Evolutionary conservation across 495 filamentous ascomycete species (phyloP).

Genomic region (Xylaria curta): DNA sequence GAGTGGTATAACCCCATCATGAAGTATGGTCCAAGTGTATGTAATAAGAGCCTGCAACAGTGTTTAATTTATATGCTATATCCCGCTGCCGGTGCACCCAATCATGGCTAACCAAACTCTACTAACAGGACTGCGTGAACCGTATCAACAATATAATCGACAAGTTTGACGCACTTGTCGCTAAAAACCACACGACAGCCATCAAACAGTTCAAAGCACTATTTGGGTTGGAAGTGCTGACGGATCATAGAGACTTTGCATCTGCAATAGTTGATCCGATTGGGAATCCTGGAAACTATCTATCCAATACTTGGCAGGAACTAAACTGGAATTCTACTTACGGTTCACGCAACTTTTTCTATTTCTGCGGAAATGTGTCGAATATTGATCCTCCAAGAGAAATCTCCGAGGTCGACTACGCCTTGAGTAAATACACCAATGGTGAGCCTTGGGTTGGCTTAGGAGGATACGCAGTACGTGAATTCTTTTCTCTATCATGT

Average conservation of each 20-base stretch:
- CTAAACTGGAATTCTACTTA: conserved; percentile 50
- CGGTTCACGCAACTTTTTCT: conserved; percentile 52
- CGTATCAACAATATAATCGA: conserved; percentile 55
- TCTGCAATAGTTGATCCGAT: conserved; percentile 52
- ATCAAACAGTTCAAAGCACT: conserved; percentile 50
- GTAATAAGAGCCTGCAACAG: conserved; percentile 27
- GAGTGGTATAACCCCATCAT: conserved; percentile 45
- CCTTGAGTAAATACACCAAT: conserved; percentile 50
- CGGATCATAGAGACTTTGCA: conserved; percentile 52
- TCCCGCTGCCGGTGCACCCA: conserved; percentile 24
- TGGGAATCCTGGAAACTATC: conserved; percentile 56
- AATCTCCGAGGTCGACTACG: conserved; percentile 49
- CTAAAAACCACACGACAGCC: conserved; percentile 41
- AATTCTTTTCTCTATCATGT: neutral
- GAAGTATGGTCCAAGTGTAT: conserved; percentile 40
- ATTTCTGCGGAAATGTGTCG: conserved; percentile 58
- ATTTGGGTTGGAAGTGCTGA: conserved; percentile 49
- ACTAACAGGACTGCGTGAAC: conserved; percentile 44
- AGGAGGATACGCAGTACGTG: conserved; percentile 21
- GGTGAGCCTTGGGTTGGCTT: conserved; percentile 52
- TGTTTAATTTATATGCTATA: neutral
- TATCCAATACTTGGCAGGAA: conserved; percentile 57
- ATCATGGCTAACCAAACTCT: conserved; percentile 17
- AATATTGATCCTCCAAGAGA: conserved; percentile 51
- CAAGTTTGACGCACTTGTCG: conserved; percentile 49